Conservation (phyloP, 805 yeast species). For the Pichia phayaonensis region DNA sequence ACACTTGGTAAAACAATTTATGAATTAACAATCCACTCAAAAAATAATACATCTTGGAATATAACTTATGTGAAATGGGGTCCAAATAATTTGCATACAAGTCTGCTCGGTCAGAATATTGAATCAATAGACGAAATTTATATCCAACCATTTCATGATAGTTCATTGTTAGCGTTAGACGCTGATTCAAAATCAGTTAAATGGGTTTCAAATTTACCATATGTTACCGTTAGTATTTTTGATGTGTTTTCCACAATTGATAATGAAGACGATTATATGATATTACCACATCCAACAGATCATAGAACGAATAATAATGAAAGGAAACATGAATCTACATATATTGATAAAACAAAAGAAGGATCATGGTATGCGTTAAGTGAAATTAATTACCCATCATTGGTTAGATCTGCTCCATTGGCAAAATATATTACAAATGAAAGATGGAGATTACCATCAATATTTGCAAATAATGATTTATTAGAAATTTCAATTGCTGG, state of each 20-base stretch:
- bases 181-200: conserved; percentile 58
- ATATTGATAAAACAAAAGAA: conserved; percentile 53
- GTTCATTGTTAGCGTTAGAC: conserved; percentile 69
- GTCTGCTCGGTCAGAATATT: conserved; percentile 39
- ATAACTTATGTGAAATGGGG: conserved; percentile 87
- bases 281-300: conserved; percentile 63
- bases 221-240: conserved; percentile 68
- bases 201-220: conserved; percentile 73
- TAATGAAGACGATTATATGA: conserved; percentile 33
- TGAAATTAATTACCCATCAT: conserved; percentile 65
- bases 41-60: conserved; percentile 67
- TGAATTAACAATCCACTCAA: conserved; percentile 70
- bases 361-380: conserved; percentile 87
- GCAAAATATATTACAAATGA: conserved; percentile 51
- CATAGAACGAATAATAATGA: neutral
- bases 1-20: conserved; percentile 67
- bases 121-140: conserved; percentile 65
- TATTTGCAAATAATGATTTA: conserved; percentile 31
- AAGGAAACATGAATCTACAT: conserved; percentile 37
- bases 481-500: conserved; percentile 40
- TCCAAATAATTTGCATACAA: conserved; percentile 72
- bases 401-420: conserved; percentile 72
- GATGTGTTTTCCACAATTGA: conserved; percentile 48
- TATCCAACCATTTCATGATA: conserved; percentile 79
- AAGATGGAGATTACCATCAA: conserved; percentile 35